Base-by-base conservation (phyloP, 2,329 filamentous ascomycete species). In the Ilyonectria destructans region DNA sequence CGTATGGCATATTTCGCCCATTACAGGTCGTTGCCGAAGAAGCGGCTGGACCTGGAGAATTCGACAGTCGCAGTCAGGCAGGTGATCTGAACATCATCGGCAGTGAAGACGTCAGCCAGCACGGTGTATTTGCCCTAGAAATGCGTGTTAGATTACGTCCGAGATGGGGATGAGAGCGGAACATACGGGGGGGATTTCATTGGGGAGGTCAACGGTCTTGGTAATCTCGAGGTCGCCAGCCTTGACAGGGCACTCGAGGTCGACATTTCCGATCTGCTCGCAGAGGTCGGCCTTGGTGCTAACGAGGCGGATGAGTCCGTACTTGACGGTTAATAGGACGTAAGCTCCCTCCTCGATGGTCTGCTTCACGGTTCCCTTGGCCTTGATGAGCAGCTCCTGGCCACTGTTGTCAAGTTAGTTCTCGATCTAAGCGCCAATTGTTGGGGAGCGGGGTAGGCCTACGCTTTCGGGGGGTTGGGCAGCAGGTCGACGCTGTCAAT, bases 391-490 rank as follows among this genome's bases (percentile, higher is more conserved):
- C 61, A 99, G 91, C 21, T 88, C 89, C 75, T 90, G 74, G 76
- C 96, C 96, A 79, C 96, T 98, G 66, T 75, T 29, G 46, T 59
- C 21, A 21, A 40, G 65, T 80, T 70, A 81, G 78, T 73, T 43
- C 26, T 45, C 52, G 26, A 62, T 43, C 46, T 26, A 40, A 54
- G 52, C 17, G 58, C 19, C 21, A 58, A 61, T 52, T 52, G 33
- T 43, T 35, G 60, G 19, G 60, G 46, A 49, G 70, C 56, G 67
- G 65, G 62, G 54, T 67, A 65, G 57, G 88, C 93, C 78, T 90
- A 98, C 96, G 95, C 87, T 79, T 89, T 79, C 40, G 96, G 96
- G 68, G 96, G 96, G 82, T 98, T 98, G 15, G 96, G 96, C 40
- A 82, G 79, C 65, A 99, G 83, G 77, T 98, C 91, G 64, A 98